A percentile compares a stretch with the other conserved stretches of the same genome.
These are phyloP conservation scores for Camelina hispida DNA, from an alignment of 345 rosid species.

Conservation along the genomic window DNA sequence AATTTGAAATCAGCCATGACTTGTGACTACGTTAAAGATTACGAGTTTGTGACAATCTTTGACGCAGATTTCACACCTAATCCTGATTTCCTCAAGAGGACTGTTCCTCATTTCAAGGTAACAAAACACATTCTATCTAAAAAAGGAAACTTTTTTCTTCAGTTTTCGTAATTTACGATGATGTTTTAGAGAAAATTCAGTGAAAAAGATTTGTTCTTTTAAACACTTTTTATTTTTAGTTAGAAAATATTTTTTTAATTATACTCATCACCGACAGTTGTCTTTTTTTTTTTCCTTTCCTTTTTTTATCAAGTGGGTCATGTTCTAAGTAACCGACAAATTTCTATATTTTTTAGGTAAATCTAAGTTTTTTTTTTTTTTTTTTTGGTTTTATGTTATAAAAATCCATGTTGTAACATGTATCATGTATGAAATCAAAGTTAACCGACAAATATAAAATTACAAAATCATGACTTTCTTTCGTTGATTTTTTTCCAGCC, in stretches of 20 bases:
- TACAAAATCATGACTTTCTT: conserved; percentile 21
- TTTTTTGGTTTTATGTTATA: background rate
- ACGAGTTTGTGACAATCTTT: conserved; percentile 75
- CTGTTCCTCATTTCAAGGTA: conserved; percentile 88
- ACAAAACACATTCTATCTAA: background rate
- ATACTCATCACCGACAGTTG: conserved; percentile 43
- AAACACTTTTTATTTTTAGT: background rate
- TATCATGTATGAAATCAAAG: background rate
- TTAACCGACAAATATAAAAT: conserved; percentile 25
- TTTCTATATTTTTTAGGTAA: conserved; percentile 4
- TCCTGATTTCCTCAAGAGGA: conserved; percentile 76
- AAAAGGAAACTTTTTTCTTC: background rate
- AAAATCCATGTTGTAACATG: background rate
- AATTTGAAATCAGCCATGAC: conserved; percentile 89
- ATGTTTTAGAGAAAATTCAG: conserved; percentile 34
- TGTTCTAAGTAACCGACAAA: conserved; percentile 34
- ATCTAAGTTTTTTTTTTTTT: background rate
- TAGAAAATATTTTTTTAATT: conserved; percentile 8
- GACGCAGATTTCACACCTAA: conserved; percentile 92
- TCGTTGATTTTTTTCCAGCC: background rate
- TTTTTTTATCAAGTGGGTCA: conserved; percentile 26
- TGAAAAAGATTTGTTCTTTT: background rate
- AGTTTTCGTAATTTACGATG: conserved; percentile 23
- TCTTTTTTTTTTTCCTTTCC: conserved; percentile 8
- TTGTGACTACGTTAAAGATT: conserved; percentile 81